Percentiles rank a stretch among this genome's conserved stretches.
Evolutionary conservation across 345 rosid genomes (phyloP).

Genomic region (Syzygium aromaticum): DNA sequence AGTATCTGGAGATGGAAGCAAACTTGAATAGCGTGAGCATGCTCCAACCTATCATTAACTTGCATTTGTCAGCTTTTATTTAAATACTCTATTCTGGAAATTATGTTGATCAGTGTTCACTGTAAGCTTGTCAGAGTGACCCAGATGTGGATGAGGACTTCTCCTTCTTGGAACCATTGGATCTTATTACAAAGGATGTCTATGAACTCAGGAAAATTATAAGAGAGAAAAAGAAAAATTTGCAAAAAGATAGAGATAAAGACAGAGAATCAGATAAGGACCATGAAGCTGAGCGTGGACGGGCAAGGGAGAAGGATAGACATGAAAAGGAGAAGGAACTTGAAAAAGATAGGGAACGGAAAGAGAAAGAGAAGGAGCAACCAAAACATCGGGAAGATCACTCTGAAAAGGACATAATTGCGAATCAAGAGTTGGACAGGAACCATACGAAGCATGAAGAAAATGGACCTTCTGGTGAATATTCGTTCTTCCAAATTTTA

Average conservation of each 20-base stretch:
- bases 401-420: slow-evolving; percentile 33
- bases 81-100: not conserved
- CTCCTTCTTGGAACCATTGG: slow-evolving; percentile 93
- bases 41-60: slow-evolving; percentile 4
- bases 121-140: slow-evolving; percentile 58
- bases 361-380: slow-evolving; percentile 42
- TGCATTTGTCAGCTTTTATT: not conserved
- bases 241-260: slow-evolving; percentile 53
- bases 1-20: slow-evolving; percentile 98
- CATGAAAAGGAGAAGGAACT: slow-evolving; percentile 59
- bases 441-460: slow-evolving; percentile 35
- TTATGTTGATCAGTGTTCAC: slow-evolving; percentile 20
- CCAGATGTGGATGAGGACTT: slow-evolving; percentile 87
- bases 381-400: slow-evolving; percentile 58
- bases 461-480: slow-evolving; percentile 40
- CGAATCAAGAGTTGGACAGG: slow-evolving; percentile 50
- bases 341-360: slow-evolving; percentile 40
- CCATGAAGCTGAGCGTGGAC: slow-evolving; percentile 46
- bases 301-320: slow-evolving; percentile 65
- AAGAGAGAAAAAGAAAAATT: slow-evolving; percentile 61
- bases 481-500: not conserved
- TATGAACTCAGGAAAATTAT: slow-evolving; percentile 65
- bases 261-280: slow-evolving; percentile 54
- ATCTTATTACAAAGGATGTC: slow-evolving; percentile 88
- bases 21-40: slow-evolving; percentile 70